phyloP scores from a whole-genome alignment of 768 basidiomycete genomes.

The Termitomyces sp. region DNA sequence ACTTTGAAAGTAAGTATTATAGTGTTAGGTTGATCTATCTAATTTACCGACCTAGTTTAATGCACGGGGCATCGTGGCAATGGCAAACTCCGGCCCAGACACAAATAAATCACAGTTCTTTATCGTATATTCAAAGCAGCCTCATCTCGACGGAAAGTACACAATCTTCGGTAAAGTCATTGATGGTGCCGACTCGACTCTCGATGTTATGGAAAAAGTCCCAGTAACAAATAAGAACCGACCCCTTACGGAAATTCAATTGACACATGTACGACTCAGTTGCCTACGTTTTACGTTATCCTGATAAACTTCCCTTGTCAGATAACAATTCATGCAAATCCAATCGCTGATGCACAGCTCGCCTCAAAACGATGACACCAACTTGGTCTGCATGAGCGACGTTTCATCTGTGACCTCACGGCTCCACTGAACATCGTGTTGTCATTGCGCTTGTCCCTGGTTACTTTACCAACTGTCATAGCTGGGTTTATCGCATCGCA shows the following conservation, averaged over 20 bases:
- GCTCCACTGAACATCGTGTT: not conserved
- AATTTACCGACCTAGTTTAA: slow-evolving; percentile 67
- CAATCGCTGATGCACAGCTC: slow-evolving; percentile 77
- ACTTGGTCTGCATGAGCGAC: not conserved
- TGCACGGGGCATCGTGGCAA: slow-evolving; percentile 88
- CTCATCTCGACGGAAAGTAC: slow-evolving; percentile 91
- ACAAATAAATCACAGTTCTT: slow-evolving; percentile 93
- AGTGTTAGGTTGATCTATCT: slow-evolving; percentile 15
- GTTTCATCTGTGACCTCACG: not conserved
- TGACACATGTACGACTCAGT: slow-evolving; percentile 58
- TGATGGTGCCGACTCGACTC: slow-evolving; percentile 89
- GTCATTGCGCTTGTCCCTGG: not conserved
- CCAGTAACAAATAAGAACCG: slow-evolving; percentile 90
- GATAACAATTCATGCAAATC: slow-evolving; percentile 92
- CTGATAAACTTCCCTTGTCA: slow-evolving; percentile 21
- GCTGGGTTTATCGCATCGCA: not conserved
- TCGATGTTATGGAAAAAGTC: slow-evolving; percentile 90
- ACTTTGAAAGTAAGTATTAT: slow-evolving; percentile 74
- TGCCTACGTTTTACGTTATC: slow-evolving; percentile 1
- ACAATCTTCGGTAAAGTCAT: slow-evolving; percentile 98
- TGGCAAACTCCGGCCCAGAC: slow-evolving; percentile 96
- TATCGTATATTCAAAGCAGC: slow-evolving; percentile 86
- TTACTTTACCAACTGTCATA: not conserved
- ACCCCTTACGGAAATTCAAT: slow-evolving; percentile 80
- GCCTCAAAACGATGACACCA: slow-evolving; percentile 24